A percentile compares a stretch with the other conserved stretches of the same genome.
These are phyloP conservation scores for Lobosporangium transversale DNA, from an alignment of 192 early-diverging fungal genomes.

Conservation along the genomic window DNA sequence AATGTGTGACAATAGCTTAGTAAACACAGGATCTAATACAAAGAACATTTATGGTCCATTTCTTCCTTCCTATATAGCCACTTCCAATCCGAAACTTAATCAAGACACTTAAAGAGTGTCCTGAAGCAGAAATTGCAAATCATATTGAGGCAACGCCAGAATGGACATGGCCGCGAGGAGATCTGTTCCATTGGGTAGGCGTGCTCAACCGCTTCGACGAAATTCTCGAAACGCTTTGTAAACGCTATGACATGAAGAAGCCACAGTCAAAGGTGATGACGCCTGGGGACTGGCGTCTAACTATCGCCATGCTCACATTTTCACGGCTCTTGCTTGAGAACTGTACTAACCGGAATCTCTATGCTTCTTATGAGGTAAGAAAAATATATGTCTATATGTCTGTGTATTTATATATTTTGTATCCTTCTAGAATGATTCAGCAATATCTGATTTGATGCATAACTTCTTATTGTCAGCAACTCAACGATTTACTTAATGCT, in stretches of 20 bases:
- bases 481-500: constrained; percentile 82
- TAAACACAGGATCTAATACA: no score
- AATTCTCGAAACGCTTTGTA: constrained; percentile 74
- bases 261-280: constrained; percentile 73
- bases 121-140: constrained; percentile 65
- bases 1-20: no score
- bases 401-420: constrained; percentile 2
- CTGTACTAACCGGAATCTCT: constrained; percentile 94
- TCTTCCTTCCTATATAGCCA: constrained; percentile 52
- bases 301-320: constrained; percentile 78
- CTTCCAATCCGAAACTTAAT: constrained; percentile 63
- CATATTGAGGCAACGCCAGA: constrained; percentile 61
- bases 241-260: constrained; percentile 70
- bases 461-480: constrained; percentile 65
- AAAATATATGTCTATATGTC: no score
- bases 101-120: constrained; percentile 59
- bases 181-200: constrained; percentile 94
- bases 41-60: no score
- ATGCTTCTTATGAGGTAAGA: constrained; percentile 91
- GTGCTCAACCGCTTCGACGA: constrained; percentile 94
- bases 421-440: no score
- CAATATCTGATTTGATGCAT: no score
- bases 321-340: constrained; percentile 90
- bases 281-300: constrained; percentile 59
- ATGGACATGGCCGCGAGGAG: constrained; percentile 89